phyloP scores from a whole-genome alignment of 2,329 filamentous ascomycete genomes.

The Cordyceps farinosa region DNA sequence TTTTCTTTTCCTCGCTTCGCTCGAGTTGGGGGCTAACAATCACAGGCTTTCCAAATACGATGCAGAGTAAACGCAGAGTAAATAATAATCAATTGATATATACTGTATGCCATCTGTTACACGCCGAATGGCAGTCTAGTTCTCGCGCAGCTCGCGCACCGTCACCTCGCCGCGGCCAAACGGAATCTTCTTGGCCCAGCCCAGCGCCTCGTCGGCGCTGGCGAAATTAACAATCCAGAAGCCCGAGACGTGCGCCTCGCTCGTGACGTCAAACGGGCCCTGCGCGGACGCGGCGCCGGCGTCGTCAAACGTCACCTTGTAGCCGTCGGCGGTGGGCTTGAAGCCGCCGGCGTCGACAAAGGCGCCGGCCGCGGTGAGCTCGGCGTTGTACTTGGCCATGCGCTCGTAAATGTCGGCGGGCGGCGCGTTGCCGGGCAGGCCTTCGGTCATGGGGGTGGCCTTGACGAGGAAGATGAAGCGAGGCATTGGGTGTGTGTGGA shows the following conservation, averaged over 20 bases:
- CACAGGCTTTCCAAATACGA: constrained; percentile 17
- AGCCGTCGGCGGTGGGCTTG: constrained; percentile 26
- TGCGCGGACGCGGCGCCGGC: constrained; percentile 22
- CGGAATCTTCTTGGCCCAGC: constrained; percentile 31
- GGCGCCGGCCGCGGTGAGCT: constrained; percentile 25
- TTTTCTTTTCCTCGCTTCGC: not conserved
- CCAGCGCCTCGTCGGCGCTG: constrained; percentile 28
- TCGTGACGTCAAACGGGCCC: constrained; percentile 30
- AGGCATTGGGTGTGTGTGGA: constrained; percentile 23
- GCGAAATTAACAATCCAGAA: constrained; percentile 32
- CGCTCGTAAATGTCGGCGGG: constrained; percentile 24
- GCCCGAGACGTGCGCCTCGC: constrained; percentile 27
- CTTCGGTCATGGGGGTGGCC: constrained; percentile 26
- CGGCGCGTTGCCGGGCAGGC: constrained; percentile 17
- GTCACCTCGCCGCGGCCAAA: constrained; percentile 27
- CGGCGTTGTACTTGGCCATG: constrained; percentile 25
- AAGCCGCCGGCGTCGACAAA: constrained; percentile 29
- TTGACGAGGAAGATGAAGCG: constrained; percentile 31
- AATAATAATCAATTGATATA: not conserved
- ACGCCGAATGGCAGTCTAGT: not conserved
- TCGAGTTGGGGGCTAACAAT: not conserved
- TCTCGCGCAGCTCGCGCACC: constrained; percentile 25
- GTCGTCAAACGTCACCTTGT: constrained; percentile 27
- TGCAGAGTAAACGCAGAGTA: constrained; percentile 4
- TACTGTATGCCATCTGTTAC: not conserved